These are phyloP conservation scores for Tylopilus felleus DNA, from an alignment of 768 basidiomycete genomes.

Conservation along the genomic window DNA sequence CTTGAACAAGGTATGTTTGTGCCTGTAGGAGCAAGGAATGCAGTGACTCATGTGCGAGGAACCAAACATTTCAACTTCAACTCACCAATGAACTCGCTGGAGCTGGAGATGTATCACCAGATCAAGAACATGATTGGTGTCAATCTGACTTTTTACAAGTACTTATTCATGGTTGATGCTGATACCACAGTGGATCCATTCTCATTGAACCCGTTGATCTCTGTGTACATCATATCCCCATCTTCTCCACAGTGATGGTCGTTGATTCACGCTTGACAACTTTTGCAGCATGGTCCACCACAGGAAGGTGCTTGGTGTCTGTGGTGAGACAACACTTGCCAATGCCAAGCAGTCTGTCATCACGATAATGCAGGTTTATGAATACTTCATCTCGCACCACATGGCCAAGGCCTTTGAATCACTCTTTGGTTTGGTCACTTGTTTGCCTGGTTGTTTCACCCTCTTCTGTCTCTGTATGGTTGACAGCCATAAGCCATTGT, in stretches of 20 bases:
- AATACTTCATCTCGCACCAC: slow-evolving; percentile 99
- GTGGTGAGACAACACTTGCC: slow-evolving; percentile 90
- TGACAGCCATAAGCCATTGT: slow-evolving; percentile 91
- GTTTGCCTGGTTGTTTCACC: slow-evolving; percentile 98
- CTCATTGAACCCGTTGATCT: slow-evolving; percentile 88
- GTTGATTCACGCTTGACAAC: background rate
- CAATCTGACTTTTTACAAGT: slow-evolving; percentile 98
- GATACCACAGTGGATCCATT: slow-evolving; percentile 90
- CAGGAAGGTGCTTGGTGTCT: slow-evolving; percentile 89
- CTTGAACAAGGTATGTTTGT: slow-evolving; percentile 78
- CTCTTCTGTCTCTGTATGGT: slow-evolving; percentile 92
- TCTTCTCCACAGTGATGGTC: background rate
- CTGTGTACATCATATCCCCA: slow-evolving; percentile 61
- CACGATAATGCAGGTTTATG: slow-evolving; percentile 99
- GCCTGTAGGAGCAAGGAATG: background rate
- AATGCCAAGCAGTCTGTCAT: slow-evolving; percentile 94
- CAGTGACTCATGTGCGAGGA: background rate
- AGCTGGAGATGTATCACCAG: slow-evolving; percentile 98
- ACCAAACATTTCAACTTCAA: slow-evolving; percentile 84
- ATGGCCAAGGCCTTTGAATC: slow-evolving; percentile 98
- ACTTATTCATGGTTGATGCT: slow-evolving; percentile 88
- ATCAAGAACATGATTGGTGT: slow-evolving; percentile 99
- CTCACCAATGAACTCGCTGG: slow-evolving; percentile 95
- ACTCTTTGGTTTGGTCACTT: slow-evolving; percentile 96
- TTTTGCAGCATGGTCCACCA: slow-evolving; percentile 87